These are phyloP conservation scores for Capronia coronata DNA, from an alignment of 2,329 filamentous ascomycete genomes.

Conservation along the genomic window DNA sequence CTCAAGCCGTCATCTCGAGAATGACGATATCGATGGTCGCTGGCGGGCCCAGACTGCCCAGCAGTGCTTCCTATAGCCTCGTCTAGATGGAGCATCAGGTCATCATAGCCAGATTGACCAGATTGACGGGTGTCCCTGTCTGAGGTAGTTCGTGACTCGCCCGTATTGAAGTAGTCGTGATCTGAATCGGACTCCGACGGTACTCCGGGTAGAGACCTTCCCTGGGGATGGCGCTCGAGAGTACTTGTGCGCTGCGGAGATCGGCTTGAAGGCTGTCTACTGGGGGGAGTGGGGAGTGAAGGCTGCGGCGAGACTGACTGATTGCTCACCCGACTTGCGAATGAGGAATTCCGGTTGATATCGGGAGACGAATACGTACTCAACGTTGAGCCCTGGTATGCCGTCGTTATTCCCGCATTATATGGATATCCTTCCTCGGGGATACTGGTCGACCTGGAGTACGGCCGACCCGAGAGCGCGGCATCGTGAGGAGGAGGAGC, in stretches of 20 bases:
- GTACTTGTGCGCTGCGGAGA: slow-evolving; percentile 49
- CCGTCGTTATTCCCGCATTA: slow-evolving; percentile 6
- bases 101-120: slow-evolving; percentile 45
- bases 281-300: slow-evolving; percentile 44
- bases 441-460: slow-evolving; percentile 24
- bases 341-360: slow-evolving; percentile 25
- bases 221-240: slow-evolving; percentile 50
- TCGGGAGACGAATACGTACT: slow-evolving; percentile 22
- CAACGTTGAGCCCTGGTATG: slow-evolving; percentile 12
- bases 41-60: slow-evolving; percentile 9
- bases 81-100: slow-evolving; percentile 53
- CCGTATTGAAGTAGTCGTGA: slow-evolving; percentile 28
- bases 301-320: slow-evolving; percentile 34
- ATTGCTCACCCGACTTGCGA: slow-evolving; percentile 29
- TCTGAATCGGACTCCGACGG: slow-evolving; percentile 43
- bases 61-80: slow-evolving; percentile 38
- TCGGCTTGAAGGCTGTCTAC: slow-evolving; percentile 46
- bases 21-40: slow-evolving; percentile 13
- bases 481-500: slow-evolving; percentile 38
- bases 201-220: slow-evolving; percentile 54
- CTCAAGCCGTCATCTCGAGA: slow-evolving; percentile 12
- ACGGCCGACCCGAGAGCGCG: slow-evolving; percentile 35
- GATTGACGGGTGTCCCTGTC: slow-evolving; percentile 36
- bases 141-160: slow-evolving; percentile 13
- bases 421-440: slow-evolving; percentile 22